Base-by-base conservation (phyloP, 768 basidiomycete species). In the Termitomyces sp. region DNA sequence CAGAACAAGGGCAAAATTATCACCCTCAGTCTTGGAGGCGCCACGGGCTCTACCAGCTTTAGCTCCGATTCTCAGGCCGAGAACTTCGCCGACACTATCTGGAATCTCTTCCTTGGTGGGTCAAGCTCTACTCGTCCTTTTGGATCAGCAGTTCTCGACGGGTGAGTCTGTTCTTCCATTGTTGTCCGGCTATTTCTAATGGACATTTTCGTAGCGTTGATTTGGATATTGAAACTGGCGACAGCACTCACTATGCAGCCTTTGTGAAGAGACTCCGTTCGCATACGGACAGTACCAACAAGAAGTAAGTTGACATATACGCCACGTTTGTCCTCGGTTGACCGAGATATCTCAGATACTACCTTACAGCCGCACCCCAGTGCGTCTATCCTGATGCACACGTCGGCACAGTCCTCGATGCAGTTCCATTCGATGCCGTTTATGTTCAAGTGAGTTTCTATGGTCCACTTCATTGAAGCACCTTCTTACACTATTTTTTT, bases 51-150 rank as follows among this genome's bases (percentile, higher is more conserved):
- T 9, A 79, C 73, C 5, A 69, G 70, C 24, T 87, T 87, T 65
- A 63, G 72, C 26, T 80, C 77, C 24, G 82, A 83, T 47, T 64
- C 76, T 0, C 77, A 84, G 64, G 85, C 80, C 0, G 53, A 71
- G 39, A 64, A 69, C 5, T 87, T 85, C 62, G 86, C 82, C 0
- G 72, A 82, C 52, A 80, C 79, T 1, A 76, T 88, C 44, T 88
- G 87, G 87, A 77, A 86, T 66, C 62, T 83, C 16, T 87, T 88
- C 74, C 74, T 89, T 22, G 86, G 84, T 10, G 87, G 87, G 14
- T 75, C 74, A 1, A 83, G 81, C 55, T 67, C 67, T 27, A 84
- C 77, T 5, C 73, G 87, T 53, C 87, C 87, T 0, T 88, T 87
- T 64, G 87, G 86, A 8, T 58, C 69, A 53, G 87, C 84, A 1